Evolutionary conservation across 163 green algal species (phyloP), one percentile per base, ranked within the genome.

Genomic region (Coccomyxa subellipsoidea): DNA sequence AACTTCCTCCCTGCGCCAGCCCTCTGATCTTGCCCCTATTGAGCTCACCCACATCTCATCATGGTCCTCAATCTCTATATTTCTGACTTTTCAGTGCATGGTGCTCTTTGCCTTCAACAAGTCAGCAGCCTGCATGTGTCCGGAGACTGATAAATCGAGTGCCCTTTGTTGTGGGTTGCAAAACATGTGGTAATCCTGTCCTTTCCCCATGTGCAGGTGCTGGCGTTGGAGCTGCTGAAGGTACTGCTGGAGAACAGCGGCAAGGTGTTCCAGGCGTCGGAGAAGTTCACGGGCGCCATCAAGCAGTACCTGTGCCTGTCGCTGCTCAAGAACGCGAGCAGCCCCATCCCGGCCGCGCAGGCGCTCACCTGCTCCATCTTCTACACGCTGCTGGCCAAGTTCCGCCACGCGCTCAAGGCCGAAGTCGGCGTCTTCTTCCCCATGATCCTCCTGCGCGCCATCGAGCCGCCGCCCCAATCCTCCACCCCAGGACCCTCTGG

Each of bases 381-480:
- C 89, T 85, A 96, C 59, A 94, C 90, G 21, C 89, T 99, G 15
- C 86, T 98, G 54, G 76, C 78, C 75, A 90, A 90, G 69, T 99
- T 98, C 85, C 89, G 97, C 25, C 71, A 81, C 27, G 80, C 80
- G 18, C 79, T 91, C 10, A 90, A 92, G 81, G 85, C 84, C 12
- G 90, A 98, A 88, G 91, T 98, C 21, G 95, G 94, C 35, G 95
- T 98, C 23, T 99, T 99, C 88, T 98, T 98, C 87, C 96, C 96
- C 80, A 97, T 98, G 92, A 95, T 99, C 59, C 81, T 99, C 80
- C 91, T 99, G 70, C 95, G 95, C 39, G 87, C 93, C 37, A 91
- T 99, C 70, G 96, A 99, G 87, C 89, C 92, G 4, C 80, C 88
- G 27, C 69, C 81, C 21, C 76, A 34, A 23, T 81, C 78, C 25